These are phyloP conservation scores for Pleurotus pulmonarius DNA, from an alignment of 768 basidiomycete genomes.

Conservation along the genomic window DNA sequence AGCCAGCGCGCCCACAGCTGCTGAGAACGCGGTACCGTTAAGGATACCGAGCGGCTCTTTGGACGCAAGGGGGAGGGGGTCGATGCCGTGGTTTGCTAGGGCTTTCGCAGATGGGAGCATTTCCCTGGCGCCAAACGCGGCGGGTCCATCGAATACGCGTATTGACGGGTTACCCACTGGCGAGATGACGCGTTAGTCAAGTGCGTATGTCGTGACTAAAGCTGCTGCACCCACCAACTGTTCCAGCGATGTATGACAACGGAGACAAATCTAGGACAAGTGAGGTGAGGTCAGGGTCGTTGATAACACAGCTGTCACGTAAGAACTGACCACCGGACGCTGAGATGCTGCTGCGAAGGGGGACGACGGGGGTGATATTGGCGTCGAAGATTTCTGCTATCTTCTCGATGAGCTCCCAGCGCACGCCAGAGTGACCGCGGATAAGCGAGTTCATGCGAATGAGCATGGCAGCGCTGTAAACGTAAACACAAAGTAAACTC, in stretches of 20 bases:
- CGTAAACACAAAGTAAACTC: background rate
- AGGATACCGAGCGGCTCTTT: conserved; percentile 81
- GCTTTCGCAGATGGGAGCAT: conserved; percentile 56
- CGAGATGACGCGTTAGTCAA: background rate
- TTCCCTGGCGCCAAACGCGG: conserved; percentile 42
- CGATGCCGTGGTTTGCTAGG: conserved; percentile 54
- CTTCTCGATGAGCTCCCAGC: conserved; percentile 75
- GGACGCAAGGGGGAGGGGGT: conserved; percentile 62
- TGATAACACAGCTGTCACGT: background rate
- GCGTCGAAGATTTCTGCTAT: conserved; percentile 70
- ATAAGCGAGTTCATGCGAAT: conserved; percentile 88
- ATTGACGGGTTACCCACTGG: conserved; percentile 71
- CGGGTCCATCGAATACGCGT: conserved; percentile 58
- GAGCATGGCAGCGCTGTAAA: conserved; percentile 60
- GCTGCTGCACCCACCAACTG: conserved; percentile 34
- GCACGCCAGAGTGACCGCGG: conserved; percentile 83
- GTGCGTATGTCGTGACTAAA: background rate
- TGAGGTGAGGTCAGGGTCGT: background rate
- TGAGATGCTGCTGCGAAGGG: conserved; percentile 79
- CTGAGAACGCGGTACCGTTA: conserved; percentile 85
- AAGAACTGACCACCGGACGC: conserved; percentile 66
- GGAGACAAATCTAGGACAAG: conserved; percentile 60
- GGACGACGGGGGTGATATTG: conserved; percentile 77
- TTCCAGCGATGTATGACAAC: conserved; percentile 80
- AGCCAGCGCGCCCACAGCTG: conserved; percentile 73